These are phyloP conservation scores for Cryphonectria japonica DNA, from an alignment of 2,329 filamentous ascomycete species.

Conservation along the genomic window DNA sequence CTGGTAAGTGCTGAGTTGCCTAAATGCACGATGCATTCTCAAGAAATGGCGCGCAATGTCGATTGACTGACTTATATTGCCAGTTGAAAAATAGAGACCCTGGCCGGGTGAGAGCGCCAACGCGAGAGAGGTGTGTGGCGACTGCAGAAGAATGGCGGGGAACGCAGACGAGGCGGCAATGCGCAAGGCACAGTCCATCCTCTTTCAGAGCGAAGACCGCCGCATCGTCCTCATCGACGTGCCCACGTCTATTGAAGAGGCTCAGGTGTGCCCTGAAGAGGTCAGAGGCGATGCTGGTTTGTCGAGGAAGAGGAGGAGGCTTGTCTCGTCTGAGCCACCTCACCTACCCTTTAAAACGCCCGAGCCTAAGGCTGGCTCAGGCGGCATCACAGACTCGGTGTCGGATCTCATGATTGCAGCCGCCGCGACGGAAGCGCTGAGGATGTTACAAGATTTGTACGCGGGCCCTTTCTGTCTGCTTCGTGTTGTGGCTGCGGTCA, in stretches of 20 bases:
- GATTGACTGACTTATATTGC: background rate
- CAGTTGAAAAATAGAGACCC: background rate
- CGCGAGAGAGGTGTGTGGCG: too few species aligned
- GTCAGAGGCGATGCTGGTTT: background rate
- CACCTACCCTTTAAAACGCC: slow-evolving; percentile 54
- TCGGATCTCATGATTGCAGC: slow-evolving; percentile 58
- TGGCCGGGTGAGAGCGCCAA: background rate
- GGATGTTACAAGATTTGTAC: slow-evolving; percentile 40
- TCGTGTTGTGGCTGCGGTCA: slow-evolving; percentile 37
- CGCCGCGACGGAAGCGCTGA: slow-evolving; percentile 49
- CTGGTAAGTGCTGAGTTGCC: background rate
- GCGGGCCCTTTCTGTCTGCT: slow-evolving; percentile 52
- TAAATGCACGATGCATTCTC: background rate
- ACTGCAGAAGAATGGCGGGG: slow-evolving; percentile 14
- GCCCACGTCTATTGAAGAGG: slow-evolving; percentile 69
- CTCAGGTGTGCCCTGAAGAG: slow-evolving; percentile 55
- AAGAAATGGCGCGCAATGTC: background rate
- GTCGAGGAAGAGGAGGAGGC: slow-evolving; percentile 19
- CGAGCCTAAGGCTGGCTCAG: slow-evolving; percentile 47
- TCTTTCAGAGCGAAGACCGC: slow-evolving; percentile 56
- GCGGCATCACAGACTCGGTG: slow-evolving; percentile 51
- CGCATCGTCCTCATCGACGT: slow-evolving; percentile 68
- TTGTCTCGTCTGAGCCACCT: slow-evolving; percentile 51
- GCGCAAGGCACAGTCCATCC: slow-evolving; percentile 41
- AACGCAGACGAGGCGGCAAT: slow-evolving; percentile 16